These are phyloP conservation scores for Chlorella sp. DNA, from an alignment of 139 green algal genomes.

Conservation along the genomic window DNA sequence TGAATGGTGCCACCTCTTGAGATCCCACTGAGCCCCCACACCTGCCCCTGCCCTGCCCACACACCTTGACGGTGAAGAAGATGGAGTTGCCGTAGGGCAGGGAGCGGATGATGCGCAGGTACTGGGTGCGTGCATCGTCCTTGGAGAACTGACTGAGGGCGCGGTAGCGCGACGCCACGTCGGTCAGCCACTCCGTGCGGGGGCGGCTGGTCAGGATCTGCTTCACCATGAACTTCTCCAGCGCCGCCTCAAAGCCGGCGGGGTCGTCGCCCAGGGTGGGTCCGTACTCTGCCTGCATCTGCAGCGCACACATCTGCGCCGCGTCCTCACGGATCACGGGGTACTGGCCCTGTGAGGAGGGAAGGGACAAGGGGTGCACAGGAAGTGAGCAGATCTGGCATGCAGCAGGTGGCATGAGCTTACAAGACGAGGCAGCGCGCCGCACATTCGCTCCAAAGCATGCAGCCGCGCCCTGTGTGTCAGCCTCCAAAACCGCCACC, in stretches of 20 bases:
- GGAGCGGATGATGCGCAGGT: constrained; percentile 93
- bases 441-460: neutral
- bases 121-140: constrained; percentile 89
- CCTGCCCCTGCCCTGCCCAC: neutral
- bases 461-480: neutral
- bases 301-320: constrained; percentile 92
- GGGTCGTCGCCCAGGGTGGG: constrained; percentile 66
- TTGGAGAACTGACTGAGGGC: constrained; percentile 84
- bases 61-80: constrained; percentile 83
- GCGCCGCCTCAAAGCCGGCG: constrained; percentile 65
- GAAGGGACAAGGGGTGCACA: no score
- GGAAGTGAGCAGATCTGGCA: neutral
- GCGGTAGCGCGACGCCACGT: constrained; percentile 84
- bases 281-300: constrained; percentile 83
- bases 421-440: neutral
- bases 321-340: constrained; percentile 96
- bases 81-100: constrained; percentile 92
- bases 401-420: neutral
- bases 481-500: neutral
- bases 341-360: constrained; percentile 84
- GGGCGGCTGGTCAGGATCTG: constrained; percentile 80
- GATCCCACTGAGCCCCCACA: no score
- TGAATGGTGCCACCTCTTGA: no score
- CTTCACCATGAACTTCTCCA: constrained; percentile 80
- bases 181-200: constrained; percentile 80